These are phyloP conservation scores for Fusarium buxicola DNA, from an alignment of 2,329 filamentous ascomycete species.

Conservation along the genomic window DNA sequence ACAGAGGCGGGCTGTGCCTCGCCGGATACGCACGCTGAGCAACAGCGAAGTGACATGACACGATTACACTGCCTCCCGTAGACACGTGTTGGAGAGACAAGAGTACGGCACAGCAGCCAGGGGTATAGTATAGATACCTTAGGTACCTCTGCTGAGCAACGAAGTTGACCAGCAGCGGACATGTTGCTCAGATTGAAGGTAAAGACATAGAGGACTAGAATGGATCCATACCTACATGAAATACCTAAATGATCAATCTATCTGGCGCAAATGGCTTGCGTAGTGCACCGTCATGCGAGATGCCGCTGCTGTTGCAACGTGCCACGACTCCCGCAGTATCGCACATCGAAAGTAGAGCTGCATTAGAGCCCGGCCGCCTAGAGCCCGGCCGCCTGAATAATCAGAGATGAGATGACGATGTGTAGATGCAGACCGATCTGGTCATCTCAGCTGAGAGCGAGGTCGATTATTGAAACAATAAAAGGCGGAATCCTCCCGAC, in stretches of 20 bases:
- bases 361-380: constrained; percentile 2
- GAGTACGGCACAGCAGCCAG: constrained; percentile 13
- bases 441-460: neutral
- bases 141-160: constrained; percentile 12
- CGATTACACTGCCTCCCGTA: constrained; percentile 11
- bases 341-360: constrained; percentile 15
- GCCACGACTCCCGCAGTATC: constrained; percentile 22
- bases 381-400: constrained; percentile 10
- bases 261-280: constrained; percentile 26
- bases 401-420: constrained; percentile 4
- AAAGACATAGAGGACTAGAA: neutral
- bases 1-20: constrained; percentile 24
- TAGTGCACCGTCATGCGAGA: constrained; percentile 37
- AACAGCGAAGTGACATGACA: constrained; percentile 29
- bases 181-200: neutral
- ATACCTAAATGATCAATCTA: constrained; percentile 22
- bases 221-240: no score
- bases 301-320: constrained; percentile 41
- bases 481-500: constrained; percentile 6
- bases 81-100: constrained; percentile 38
- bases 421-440: neutral
- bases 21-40: constrained; percentile 36
- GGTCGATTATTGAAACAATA: neutral
- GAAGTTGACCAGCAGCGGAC: constrained; percentile 2
- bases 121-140: no score